Percentiles rank a stretch among this genome's conserved stretches.
Conservation (phyloP, 495 filamentous ascomycete genomes). For the Hypoxylon cercidicola region DNA sequence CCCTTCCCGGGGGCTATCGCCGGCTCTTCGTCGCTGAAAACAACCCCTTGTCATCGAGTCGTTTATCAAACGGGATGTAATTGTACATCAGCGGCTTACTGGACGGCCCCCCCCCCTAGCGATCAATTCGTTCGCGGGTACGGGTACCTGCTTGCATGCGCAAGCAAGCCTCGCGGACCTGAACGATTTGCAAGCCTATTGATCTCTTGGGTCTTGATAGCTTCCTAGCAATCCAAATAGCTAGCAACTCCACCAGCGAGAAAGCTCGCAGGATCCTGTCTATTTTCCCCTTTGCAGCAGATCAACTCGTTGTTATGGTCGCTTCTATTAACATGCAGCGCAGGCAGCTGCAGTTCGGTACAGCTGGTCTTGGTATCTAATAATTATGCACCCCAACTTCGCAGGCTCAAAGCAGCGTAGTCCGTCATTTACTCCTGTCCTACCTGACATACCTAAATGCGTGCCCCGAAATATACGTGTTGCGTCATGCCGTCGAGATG, state of each 20-base stretch:
- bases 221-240: not conserved
- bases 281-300: not conserved
- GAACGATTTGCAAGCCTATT: conserved; percentile 14
- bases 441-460: conserved; percentile 31
- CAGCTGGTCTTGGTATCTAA: not conserved
- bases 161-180: conserved; percentile 29
- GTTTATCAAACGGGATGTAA: conserved; percentile 13
- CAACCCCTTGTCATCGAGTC: conserved; percentile 15
- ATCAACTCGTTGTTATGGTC: conserved; percentile 8
- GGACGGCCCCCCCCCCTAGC: conserved; percentile 17
- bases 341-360: not conserved
- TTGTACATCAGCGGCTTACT: conserved; percentile 29
- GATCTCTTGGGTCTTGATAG: conserved; percentile 2
- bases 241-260: too few relatives aligned
- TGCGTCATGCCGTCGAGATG: conserved; percentile 42
- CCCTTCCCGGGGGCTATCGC: conserved; percentile 36
- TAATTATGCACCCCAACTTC: conserved; percentile 30
- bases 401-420: conserved; percentile 5
- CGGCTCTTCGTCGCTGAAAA: conserved; percentile 29
- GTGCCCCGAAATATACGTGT: conserved; percentile 37
- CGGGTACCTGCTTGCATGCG: conserved; percentile 45
- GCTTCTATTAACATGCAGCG: not conserved
- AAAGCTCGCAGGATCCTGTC: too few relatives aligned
- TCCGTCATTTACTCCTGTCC: not conserved
- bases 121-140: conserved; percentile 41